phyloP scores from a whole-genome alignment of 2,329 filamentous ascomycete species.

The Stagonosporopsis cucurbitacearum region DNA sequence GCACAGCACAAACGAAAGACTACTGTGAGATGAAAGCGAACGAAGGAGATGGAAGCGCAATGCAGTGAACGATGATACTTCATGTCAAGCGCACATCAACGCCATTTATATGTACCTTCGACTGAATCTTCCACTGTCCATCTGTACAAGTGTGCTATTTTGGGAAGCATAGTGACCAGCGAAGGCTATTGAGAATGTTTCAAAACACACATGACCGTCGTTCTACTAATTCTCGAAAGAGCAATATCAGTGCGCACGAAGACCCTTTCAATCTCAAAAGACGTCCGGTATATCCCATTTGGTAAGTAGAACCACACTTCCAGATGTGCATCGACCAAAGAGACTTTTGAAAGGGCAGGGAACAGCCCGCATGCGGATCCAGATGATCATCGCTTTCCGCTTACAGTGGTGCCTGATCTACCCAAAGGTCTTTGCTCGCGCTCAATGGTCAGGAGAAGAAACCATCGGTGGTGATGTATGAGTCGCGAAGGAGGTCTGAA shows the following conservation, averaged over 20 bases:
- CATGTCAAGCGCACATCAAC: neutral
- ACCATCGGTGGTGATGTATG: neutral
- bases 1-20: conserved; percentile 17
- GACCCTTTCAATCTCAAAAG: neutral
- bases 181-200: conserved; percentile 3
- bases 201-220: conserved; percentile 3
- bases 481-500: neutral
- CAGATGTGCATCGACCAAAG: conserved; percentile 1
- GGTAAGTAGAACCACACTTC: neutral
- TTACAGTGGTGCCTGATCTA: neutral
- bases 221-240: neutral
- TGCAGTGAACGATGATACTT: conserved; percentile 4
- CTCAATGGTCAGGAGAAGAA: neutral
- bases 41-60: neutral
- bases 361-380: neutral
- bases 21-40: neutral
- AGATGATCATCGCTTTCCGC: neutral
- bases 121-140: neutral
- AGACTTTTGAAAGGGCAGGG: neutral
- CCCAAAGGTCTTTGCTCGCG: neutral
- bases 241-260: neutral
- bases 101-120: conserved; percentile 1
- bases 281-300: neutral
- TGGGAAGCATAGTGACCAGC: conserved; percentile 4
- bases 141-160: conserved; percentile 1